Percentiles rank a stretch among this genome's conserved stretches.
phyloP scores from a whole-genome alignment of 805 yeast genomes.

The Lachancea sp. region DNA sequence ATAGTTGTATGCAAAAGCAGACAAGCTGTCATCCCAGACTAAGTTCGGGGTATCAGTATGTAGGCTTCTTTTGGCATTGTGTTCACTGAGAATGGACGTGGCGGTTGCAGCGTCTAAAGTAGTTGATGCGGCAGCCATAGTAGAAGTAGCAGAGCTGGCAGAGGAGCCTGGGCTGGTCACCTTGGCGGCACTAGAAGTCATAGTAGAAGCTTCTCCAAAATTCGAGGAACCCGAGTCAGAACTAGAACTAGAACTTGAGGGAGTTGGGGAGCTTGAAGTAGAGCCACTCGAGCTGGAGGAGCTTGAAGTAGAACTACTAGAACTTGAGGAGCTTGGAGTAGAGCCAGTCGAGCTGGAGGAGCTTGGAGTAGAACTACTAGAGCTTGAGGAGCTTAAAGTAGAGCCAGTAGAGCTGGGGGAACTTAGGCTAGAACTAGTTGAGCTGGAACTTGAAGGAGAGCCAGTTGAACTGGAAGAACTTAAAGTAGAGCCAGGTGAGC shows the following conservation, averaged over 20 bases:
- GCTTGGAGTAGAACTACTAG: neutral
- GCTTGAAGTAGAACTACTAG: constrained; percentile 1
- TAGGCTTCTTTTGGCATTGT: constrained; percentile 44
- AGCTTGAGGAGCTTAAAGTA: neutral
- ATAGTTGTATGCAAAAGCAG: constrained; percentile 44
- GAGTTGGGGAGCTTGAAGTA: neutral
- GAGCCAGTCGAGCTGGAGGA: neutral
- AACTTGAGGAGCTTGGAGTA: neutral
- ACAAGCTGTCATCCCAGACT: constrained; percentile 44
- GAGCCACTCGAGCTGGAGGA: neutral
- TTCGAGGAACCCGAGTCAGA: no score
- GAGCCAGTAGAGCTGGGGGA: neutral
- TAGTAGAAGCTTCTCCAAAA: no score
- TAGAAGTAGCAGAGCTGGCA: constrained; percentile 7
- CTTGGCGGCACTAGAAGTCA: no score
- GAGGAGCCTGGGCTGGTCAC: neutral
- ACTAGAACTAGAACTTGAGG: no score
- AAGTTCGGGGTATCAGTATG: constrained; percentile 40
- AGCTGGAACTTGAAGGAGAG: neutral
- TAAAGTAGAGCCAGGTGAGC: no score
- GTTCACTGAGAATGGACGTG: constrained; percentile 38
- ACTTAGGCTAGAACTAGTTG: neutral
- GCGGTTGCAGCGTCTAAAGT: constrained; percentile 21
- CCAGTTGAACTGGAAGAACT: neutral
- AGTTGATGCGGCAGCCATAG: constrained; percentile 18